phyloP scores from a whole-genome alignment of 306 rosid genomes.

The Cicer cuneatum region DNA sequence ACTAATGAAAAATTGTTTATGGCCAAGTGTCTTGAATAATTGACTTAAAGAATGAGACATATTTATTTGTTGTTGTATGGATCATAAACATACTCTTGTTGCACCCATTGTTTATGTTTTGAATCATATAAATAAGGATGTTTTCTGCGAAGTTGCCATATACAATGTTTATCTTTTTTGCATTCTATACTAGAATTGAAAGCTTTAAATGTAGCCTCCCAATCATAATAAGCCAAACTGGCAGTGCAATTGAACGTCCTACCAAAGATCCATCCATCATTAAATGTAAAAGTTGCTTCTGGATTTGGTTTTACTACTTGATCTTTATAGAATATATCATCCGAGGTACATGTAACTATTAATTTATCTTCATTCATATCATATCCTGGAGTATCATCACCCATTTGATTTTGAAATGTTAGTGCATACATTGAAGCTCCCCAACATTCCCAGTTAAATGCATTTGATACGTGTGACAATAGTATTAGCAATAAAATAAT shows the following conservation, averaged over 20 bases:
- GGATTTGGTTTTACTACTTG: conserved; percentile 1
- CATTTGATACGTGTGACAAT: not conserved
- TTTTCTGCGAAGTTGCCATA: not conserved
- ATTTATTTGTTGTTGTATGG: not conserved
- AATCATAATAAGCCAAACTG: not conserved
- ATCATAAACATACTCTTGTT: not conserved
- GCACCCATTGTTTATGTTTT: not conserved
- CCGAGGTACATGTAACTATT: not conserved
- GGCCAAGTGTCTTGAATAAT: not conserved
- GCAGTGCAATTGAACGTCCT: not conserved
- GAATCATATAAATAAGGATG: not conserved
- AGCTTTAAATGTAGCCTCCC: not conserved
- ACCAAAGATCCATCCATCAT: not conserved
- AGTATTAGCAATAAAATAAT: not conserved
- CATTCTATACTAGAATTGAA: not conserved
- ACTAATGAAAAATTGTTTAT: not conserved
- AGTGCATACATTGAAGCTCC: not conserved
- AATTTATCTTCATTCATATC: not conserved
- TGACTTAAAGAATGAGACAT: not conserved
- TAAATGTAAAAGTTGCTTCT: not conserved
- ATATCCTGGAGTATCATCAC: not conserved
- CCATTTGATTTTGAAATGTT: not conserved
- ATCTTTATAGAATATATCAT: not conserved
- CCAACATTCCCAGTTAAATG: not conserved
- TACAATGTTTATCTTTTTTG: not conserved